phyloP scores from a whole-genome alignment of 768 basidiomycete species.

The Artomyces pyxidatus region DNA sequence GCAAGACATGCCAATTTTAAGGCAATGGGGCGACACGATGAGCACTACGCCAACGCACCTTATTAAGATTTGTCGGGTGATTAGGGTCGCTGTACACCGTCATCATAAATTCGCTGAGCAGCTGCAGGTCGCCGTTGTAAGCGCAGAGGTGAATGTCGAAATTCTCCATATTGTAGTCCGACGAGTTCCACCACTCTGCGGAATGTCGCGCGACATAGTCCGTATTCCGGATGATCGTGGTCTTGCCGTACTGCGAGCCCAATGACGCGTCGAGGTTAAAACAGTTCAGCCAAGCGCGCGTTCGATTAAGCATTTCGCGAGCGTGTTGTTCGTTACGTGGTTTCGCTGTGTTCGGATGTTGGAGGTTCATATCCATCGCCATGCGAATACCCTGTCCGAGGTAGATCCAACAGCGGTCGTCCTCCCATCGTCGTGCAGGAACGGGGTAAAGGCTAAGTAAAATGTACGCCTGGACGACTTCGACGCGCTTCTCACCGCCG shows the following conservation, averaged over 20 bases:
- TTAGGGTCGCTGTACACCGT: conserved; percentile 62
- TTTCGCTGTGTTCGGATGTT: conserved; percentile 64
- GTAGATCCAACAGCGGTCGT: conserved; percentile 85
- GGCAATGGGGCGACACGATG: conserved; percentile 1
- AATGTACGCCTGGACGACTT: conserved; percentile 79
- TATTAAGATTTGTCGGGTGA: conserved; percentile 71
- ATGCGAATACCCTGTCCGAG: conserved; percentile 83
- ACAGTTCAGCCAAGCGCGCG: conserved; percentile 85
- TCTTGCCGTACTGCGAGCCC: conserved; percentile 86
- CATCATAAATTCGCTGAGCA: conserved; percentile 50
- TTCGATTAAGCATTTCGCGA: conserved; percentile 84
- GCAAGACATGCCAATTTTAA: background rate
- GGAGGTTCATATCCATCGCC: conserved; percentile 85
- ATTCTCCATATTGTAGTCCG: conserved; percentile 43
- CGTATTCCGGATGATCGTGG: conserved; percentile 64
- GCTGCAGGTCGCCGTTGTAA: conserved; percentile 67
- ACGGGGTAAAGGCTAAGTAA: conserved; percentile 69
- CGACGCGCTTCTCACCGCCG: conserved; percentile 71
- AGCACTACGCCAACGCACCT: conserved; percentile 33
- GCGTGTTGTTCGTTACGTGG: conserved; percentile 77
- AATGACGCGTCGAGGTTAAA: conserved; percentile 89
- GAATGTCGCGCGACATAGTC: conserved; percentile 73
- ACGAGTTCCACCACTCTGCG: conserved; percentile 12
- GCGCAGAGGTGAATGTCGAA: conserved; percentile 78
- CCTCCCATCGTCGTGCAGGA: conserved; percentile 75